Evolutionary conservation across 208 protist species (phyloP).

Genomic region (Leishmania tarentolae): DNA sequence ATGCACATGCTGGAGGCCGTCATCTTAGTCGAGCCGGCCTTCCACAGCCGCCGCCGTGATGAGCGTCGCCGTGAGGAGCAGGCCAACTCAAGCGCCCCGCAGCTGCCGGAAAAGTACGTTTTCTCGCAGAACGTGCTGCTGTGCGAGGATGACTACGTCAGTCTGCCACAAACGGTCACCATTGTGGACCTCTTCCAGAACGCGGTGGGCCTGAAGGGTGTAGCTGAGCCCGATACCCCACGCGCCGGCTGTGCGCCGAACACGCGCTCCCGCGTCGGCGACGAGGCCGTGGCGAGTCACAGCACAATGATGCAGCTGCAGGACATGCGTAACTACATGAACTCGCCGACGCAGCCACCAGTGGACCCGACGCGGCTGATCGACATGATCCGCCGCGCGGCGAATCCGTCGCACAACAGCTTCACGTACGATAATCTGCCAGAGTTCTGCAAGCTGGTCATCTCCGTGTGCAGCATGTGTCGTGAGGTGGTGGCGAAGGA

Average conservation of each 20-base stretch:
- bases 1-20: conserved; percentile 79
- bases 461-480: conserved; percentile 85
- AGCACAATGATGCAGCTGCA: conserved; percentile 90
- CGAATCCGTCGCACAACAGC: conserved; percentile 70
- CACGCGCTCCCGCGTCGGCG: conserved; percentile 52
- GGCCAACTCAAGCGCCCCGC: conserved; percentile 20
- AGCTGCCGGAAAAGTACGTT: conserved; percentile 76
- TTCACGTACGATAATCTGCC: conserved; percentile 86
- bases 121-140: conserved; percentile 92
- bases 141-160: conserved; percentile 81
- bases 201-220: conserved; percentile 75
- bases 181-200: conserved; percentile 89
- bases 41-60: conserved; percentile 68
- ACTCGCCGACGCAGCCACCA: conserved; percentile 82
- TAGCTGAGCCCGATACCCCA: conserved; percentile 87
- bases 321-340: conserved; percentile 90
- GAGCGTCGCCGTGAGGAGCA: conserved; percentile 67
- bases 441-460: conserved; percentile 86
- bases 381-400: conserved; percentile 80
- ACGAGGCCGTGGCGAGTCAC: conserved; percentile 88
- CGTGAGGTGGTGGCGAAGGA: conserved; percentile 88
- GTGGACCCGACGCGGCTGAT: conserved; percentile 84
- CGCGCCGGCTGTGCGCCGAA: conserved; percentile 60
- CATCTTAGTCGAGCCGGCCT: conserved; percentile 81
- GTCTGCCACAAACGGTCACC: conserved; percentile 83